Evolutionary conservation across 495 filamentous ascomycete genomes (phyloP), one percentile per base, ranked within the genome.

Genomic region (Recurvomyces mirabilis): DNA sequence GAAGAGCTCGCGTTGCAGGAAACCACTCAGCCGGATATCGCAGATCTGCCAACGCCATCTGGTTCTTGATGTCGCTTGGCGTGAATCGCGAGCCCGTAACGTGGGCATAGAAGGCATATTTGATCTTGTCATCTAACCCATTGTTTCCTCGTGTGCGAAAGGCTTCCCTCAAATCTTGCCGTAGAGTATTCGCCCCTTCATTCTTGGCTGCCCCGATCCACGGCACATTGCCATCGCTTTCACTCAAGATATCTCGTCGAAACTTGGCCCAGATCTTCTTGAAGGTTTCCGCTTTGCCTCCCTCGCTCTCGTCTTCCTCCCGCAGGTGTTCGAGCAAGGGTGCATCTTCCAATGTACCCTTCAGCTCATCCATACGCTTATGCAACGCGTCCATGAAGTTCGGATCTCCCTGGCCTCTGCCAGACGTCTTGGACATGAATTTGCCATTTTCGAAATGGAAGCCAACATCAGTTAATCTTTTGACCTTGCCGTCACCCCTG

Each of bases 11-110:
- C 17, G 93, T 83, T 5, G 67, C 72, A 1, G 87, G 87, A 59
- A 80, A 99, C 91, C 87, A 95, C 57, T 95, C 91, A 38, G 75
- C 70, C 0, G 93, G 93, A 59, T 77, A 86, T 24, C 86, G 75
- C 34, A 94, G 61, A 64, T 96, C 86, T 14, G 84, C 77, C 28
- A 89, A 61, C 13, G 69, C 69, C 51, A 66, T 62, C 62, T 91
- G 84, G 41, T 78, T 65, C 38, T 68, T 47, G 20, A 76, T 37
- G 35, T 75, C 68, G 10, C 65, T 61, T 1, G 53, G 47, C 0
- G 73, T 73, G 46, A 71, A 75, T 19, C 58, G 51, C 49, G 65
- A 65, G 35, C 41, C 53, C 13, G 66, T 44, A 3, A 68, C 55
- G 30, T 75, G 72, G 15, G 72, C 72, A 49, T 80, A 75, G 48